Conservation (phyloP, 2,329 filamentous ascomycete species). For the Aspergillaceae sp. region DNA sequence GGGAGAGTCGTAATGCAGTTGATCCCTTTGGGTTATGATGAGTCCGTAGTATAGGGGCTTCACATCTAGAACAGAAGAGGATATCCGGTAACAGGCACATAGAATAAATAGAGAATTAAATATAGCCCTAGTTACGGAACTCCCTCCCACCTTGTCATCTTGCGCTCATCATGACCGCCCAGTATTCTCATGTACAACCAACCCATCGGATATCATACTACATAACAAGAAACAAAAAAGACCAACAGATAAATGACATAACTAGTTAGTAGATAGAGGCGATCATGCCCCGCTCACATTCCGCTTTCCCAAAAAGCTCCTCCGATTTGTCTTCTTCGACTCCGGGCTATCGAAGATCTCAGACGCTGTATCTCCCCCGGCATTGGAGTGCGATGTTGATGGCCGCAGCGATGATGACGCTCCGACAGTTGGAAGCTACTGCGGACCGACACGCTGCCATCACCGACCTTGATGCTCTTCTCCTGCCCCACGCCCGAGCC, state of each 20-base stretch:
- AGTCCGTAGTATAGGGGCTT: too few species aligned
- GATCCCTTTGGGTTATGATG: too few species aligned
- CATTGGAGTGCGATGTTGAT: conserved; percentile 28
- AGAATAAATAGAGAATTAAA: too few species aligned
- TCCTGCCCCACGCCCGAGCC: conserved; percentile 55
- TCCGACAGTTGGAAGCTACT: conserved; percentile 59
- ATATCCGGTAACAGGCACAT: too few species aligned
- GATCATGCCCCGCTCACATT: conserved; percentile 26
- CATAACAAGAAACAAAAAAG: conserved; percentile 1
- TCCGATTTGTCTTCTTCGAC: conserved; percentile 32
- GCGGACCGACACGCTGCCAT: conserved; percentile 62
- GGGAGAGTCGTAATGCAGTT: background rate
- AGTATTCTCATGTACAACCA: conserved; percentile 1
- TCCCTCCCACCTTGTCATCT: too few species aligned
- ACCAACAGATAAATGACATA: background rate
- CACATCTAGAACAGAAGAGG: too few species aligned
- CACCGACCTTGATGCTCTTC: conserved; percentile 66
- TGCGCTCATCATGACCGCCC: background rate
- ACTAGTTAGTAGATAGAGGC: conserved; percentile 3
- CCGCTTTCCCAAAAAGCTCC: conserved; percentile 41
- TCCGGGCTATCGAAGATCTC: conserved; percentile 32
- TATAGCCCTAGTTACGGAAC: too few species aligned
- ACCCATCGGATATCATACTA: conserved; percentile 8
- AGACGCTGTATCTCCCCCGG: conserved; percentile 15
- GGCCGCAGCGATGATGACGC: conserved; percentile 22